Percentiles rank a stretch among this genome's conserved stretches.
These are phyloP conservation scores for Amanita rubescens DNA, from an alignment of 768 basidiomycete species.

Conservation along the genomic window DNA sequence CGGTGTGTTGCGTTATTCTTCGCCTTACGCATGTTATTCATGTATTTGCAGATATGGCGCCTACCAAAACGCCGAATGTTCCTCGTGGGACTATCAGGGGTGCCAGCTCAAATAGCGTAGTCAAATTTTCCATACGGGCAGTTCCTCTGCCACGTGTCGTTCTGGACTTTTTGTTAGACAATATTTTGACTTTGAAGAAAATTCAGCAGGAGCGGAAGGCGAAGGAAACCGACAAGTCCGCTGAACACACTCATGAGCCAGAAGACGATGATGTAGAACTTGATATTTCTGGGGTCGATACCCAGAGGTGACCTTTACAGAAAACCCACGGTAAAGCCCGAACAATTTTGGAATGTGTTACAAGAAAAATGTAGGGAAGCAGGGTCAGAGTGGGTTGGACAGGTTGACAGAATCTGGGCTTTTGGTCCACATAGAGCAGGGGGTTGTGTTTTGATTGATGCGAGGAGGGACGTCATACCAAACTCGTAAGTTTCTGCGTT, in stretches of 20 bases:
- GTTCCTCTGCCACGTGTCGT: conserved; percentile 67
- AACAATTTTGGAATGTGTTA: conserved; percentile 77
- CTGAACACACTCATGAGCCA: conserved; percentile 14
- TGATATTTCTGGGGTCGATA: conserved; percentile 33
- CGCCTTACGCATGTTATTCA: background rate
- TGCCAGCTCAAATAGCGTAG: conserved; percentile 56
- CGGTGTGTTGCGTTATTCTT: conserved; percentile 36
- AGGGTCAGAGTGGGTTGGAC: conserved; percentile 80
- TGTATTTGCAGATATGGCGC: conserved; percentile 69
- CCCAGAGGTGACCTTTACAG: conserved; percentile 53
- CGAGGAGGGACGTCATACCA: conserved; percentile 35
- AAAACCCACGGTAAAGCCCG: conserved; percentile 57
- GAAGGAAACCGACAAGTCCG: conserved; percentile 22
- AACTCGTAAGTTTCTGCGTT: conserved; percentile 46
- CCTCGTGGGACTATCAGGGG: conserved; percentile 75
- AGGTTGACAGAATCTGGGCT: conserved; percentile 74
- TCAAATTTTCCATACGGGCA: conserved; percentile 81
- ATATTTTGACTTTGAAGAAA: conserved; percentile 54
- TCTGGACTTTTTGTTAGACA: conserved; percentile 70
- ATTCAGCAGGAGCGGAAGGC: conserved; percentile 43
- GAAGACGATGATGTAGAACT: conserved; percentile 10
- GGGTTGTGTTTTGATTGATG: conserved; percentile 80
- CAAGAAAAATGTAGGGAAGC: conserved; percentile 54
- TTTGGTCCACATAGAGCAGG: conserved; percentile 89
- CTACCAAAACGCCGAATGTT: conserved; percentile 64